Conservation (phyloP, 768 basidiomycete species). For the Astraeus odoratus region DNA sequence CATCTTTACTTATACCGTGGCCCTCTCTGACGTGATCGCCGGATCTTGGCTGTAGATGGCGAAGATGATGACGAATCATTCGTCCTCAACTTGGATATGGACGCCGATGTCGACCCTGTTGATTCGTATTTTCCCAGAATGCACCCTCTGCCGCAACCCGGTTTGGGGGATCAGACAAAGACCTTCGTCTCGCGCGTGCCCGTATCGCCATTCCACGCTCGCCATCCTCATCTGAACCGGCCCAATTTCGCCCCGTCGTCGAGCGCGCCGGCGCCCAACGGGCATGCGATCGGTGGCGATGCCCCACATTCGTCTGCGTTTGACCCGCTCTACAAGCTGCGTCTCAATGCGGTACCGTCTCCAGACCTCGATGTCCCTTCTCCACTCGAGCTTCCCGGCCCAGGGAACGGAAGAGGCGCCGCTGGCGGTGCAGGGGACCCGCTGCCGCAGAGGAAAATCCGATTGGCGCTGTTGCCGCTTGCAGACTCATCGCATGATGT, state of each 20-base stretch:
- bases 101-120: conserved; percentile 4
- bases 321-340: neutral
- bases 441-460: neutral
- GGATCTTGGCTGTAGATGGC: neutral
- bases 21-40: neutral
- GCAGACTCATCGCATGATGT: neutral
- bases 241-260: neutral
- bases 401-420: neutral
- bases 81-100: conserved; percentile 6
- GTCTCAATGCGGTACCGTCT: conserved; percentile 1
- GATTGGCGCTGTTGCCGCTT: neutral
- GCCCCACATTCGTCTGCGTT: neutral
- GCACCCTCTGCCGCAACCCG: neutral
- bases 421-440: neutral
- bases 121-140: conserved; percentile 6
- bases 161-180: neutral
- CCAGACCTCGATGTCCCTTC: conserved; percentile 1
- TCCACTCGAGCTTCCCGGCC: conserved; percentile 1
- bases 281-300: neutral
- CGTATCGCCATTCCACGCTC: conserved; percentile 3
- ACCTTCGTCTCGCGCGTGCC: neutral
- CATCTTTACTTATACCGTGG: neutral
- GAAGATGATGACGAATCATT: conserved; percentile 2
- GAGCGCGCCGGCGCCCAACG: neutral
- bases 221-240: conserved; percentile 3